Conservation (phyloP, 169 alveolate genomes). For the Cryptosporidium sp. region DNA sequence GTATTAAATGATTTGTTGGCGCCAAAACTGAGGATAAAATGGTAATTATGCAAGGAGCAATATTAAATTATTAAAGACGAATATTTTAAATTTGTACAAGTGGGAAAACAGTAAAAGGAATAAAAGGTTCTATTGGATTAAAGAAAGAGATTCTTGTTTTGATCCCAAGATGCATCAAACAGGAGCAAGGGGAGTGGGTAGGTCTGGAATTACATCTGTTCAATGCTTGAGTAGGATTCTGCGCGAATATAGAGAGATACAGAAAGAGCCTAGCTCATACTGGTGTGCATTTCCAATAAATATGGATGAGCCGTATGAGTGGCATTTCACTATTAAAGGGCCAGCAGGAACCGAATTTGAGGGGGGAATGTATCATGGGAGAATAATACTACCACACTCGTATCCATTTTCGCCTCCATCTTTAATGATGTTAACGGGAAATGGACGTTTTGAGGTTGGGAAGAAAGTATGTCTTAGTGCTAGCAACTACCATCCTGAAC, state of each 20-base stretch:
- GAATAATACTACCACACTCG: slow-evolving; percentile 88
- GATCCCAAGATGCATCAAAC: slow-evolving; percentile 51
- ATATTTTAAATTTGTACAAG: neutral
- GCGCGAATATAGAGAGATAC: slow-evolving; percentile 81
- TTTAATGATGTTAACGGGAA: slow-evolving; percentile 88
- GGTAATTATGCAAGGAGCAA: neutral
- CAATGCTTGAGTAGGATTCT: slow-evolving; percentile 80
- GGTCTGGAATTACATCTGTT: slow-evolving; percentile 65
- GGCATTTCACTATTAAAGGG: slow-evolving; percentile 91
- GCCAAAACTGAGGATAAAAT: slow-evolving; percentile 2
- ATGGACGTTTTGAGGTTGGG: slow-evolving; percentile 91
- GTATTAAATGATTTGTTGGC: neutral
- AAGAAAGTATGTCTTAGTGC: slow-evolving; percentile 90
- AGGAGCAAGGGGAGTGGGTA: slow-evolving; percentile 51
- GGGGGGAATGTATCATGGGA: slow-evolving; percentile 94
- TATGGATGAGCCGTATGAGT: slow-evolving; percentile 89
- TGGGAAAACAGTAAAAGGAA: neutral
- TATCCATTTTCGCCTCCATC: slow-evolving; percentile 95
- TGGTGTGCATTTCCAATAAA: slow-evolving; percentile 77
- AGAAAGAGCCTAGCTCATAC: slow-evolving; percentile 76
- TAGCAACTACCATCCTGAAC: slow-evolving; percentile 90
- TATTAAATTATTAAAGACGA: neutral
- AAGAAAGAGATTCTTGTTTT: neutral
- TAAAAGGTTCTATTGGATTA: neutral
- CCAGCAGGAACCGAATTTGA: slow-evolving; percentile 91